Base-by-base conservation (phyloP, 805 yeast genomes). In the Starmerella bombi region DNA sequence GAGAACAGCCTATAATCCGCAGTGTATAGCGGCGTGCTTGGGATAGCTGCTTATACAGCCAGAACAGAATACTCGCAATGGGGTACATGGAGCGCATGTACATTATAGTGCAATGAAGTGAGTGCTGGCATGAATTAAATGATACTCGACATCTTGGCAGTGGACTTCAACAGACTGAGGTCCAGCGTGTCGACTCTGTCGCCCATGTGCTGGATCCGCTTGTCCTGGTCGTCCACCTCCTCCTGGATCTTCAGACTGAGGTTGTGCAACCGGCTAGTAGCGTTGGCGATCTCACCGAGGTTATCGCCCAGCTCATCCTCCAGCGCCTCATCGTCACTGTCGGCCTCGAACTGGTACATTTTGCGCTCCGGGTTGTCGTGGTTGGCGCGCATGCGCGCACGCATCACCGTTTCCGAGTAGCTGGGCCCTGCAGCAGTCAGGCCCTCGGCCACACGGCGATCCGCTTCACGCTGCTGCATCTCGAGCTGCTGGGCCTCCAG, bases 261-360 rank as follows among this genome's bases (percentile, higher is more conserved):
- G 47, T 67, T 71, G 57, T 75, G 78, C 60, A 88, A 70, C 45
- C 85, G 74, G 40, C 69, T 69, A 25, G 93, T 73, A 43, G 78
- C 72, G 31, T 68, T 69, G 10, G 72, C 70, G 36, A 91, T 80
- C 57, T 79, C 83, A 52, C 81, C 86, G 59, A 88, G 65, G 54
- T 91, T 91, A 48, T 71, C 63, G 40, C 85, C 86, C 50, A 85
- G 74, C 59, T 86, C 94, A 47, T 78, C 72, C 57, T 88, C 97
- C 73, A 84, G 73, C 50, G 77, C 91, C 53, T 85, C 94, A 59
- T 91, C 97, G 58, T 88, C 96, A 37, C 76, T 75, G 60, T 88
- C 96, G 36, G 80, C 80, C 56, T 84, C 95, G 40, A 50, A 50
- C 41, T 51, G 53, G 44, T 55, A 58, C 52, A 56, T 56, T 34